Base-by-base conservation (phyloP, 768 basidiomycete genomes). In the Grammothele lineata region DNA sequence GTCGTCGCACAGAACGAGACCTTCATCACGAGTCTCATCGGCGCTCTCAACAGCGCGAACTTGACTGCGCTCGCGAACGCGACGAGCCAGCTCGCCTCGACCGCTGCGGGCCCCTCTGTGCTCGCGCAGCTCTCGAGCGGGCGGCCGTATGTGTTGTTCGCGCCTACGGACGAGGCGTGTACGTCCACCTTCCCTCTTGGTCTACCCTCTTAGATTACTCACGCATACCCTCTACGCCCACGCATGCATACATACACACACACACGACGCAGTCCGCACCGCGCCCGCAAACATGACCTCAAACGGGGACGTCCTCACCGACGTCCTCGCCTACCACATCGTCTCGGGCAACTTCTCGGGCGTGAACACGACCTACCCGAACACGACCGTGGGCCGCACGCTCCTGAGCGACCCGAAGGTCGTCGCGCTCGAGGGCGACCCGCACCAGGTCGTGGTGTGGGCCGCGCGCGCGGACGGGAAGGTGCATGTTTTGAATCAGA, bases 311-410 rank as follows among this genome's bases (percentile, higher is more conserved):
- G 40, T 54, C 18, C 56, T 84, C 10, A 71, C 76, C 33, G 66
- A 79, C 50, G 63, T 77, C 34, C 51, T 85, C 32, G 66, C 78
- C 5, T 83, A 82, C 59, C 82, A 83, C 60, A 61, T 83, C 50
- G 67, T 83, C 7, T 56, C 70, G 38, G 80, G 81, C 21, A 68
- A 78, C 49, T 74, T 80, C 60, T 48, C 66, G 35, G 67, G 72
- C 4, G 50, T 65, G 9, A 67, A 72, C n/a, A 63, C 66, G 10
- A 61, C 64, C 14, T 75, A 66, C 47, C 83, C 85, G 2, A 78
- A 76, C 54, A 69, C 73, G 52, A 85, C 84, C 0, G 64, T 89
- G 44, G 82, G 80, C 1, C 75, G 81, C 33, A 83, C 85, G 0
- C 65, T 82, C n/a, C 70, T 87, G 35, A 75, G 74, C 35, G 70